A percentile compares a stretch with the other conserved stretches of the same genome.
Conservation (phyloP, 192 early-diverging fungal genomes). For the Backusella psychrophila region DNA sequence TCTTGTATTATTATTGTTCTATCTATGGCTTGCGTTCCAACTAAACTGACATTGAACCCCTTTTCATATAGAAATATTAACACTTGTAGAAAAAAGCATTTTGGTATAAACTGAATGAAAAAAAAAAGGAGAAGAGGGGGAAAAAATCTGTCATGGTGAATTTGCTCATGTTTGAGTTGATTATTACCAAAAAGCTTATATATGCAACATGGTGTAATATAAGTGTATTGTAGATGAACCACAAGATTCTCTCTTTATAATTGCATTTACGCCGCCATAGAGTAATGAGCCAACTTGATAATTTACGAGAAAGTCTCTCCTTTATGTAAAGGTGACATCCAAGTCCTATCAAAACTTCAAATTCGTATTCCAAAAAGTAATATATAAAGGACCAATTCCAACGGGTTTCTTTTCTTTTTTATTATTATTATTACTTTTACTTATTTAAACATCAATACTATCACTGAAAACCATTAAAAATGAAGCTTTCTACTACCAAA, state of each 20-base stretch:
- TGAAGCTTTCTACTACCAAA: conserved; percentile 3
- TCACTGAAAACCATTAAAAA: neutral
- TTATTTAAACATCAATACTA: neutral
- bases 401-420: neutral
- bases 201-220: neutral
- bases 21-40: neutral
- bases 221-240: neutral
- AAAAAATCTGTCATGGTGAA: neutral
- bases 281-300: neutral
- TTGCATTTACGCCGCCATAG: neutral
- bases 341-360: neutral
- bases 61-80: neutral
- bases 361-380: neutral
- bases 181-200: neutral
- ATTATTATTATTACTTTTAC: neutral
- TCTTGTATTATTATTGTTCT: neutral
- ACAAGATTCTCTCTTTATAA: neutral
- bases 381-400: neutral
- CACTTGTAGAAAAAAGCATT: neutral
- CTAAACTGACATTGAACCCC: neutral
- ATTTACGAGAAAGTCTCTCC: neutral
- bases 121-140: neutral
- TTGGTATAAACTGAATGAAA: neutral
- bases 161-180: neutral
- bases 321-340: neutral